Evolutionary conservation across 1,284 basidiomycete species (phyloP).

Genomic region (Ganoderma meredithae): DNA sequence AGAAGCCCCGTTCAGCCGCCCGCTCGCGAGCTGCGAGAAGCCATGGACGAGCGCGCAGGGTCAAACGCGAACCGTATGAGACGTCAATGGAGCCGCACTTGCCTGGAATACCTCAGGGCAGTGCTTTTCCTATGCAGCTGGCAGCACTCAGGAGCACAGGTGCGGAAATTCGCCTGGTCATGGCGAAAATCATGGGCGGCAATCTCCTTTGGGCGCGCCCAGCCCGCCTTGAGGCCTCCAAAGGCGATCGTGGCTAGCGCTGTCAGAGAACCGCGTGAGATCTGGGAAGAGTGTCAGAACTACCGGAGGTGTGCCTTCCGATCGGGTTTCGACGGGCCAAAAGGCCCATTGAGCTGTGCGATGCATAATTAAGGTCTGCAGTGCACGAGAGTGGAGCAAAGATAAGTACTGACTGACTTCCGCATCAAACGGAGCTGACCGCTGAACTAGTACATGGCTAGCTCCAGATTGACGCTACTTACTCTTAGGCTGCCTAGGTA

Average conservation of each 20-base stretch:
- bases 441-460: not conserved
- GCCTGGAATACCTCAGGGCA: not conserved
- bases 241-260: not conserved
- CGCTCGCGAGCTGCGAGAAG: slow-evolving; percentile 18
- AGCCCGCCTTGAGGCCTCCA: slow-evolving; percentile 9
- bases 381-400: not conserved
- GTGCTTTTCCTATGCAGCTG: not conserved
- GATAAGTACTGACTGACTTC: not conserved
- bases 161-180: slow-evolving; percentile 12
- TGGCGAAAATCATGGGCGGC: slow-evolving; percentile 25
- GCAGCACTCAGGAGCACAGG: not conserved
- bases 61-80: slow-evolving; percentile 5
- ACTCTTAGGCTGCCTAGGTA: not conserved
- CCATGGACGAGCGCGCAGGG: slow-evolving; percentile 17
- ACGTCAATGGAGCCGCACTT: no score
- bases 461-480: not conserved
- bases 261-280: slow-evolving; percentile 4
- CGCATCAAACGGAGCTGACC: slow-evolving; percentile 4
- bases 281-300: slow-evolving; percentile 11
- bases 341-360: slow-evolving; percentile 5
- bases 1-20: slow-evolving; percentile 23
- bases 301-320: slow-evolving; percentile 9
- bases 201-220: slow-evolving; percentile 23
- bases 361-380: slow-evolving; percentile 7
- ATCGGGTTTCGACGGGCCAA: slow-evolving; percentile 12